Evolutionary conservation across 2,329 filamentous ascomycete species (phyloP), one percentile per base, ranked within the genome.

Genomic region (Monosporascus sp.): DNA sequence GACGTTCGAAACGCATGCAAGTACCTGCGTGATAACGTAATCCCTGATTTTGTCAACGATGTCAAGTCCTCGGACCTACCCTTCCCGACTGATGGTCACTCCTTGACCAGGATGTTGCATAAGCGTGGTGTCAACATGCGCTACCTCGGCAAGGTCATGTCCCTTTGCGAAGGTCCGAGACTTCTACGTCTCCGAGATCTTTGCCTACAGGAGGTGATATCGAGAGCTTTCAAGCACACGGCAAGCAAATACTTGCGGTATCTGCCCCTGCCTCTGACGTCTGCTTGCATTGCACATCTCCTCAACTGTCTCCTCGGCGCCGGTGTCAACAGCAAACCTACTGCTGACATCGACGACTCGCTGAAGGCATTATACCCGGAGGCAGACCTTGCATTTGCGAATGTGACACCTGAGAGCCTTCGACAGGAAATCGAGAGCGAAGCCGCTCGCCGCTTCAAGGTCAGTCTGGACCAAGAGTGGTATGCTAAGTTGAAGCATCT

Each of bases 1-100:
- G 89, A 95, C 53, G 93, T 99, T 49, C 87, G 90, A 58, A 84
- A 87, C 53, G 91, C 91, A 31, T 94, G 91, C 74, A 78, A 84
- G 51, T 91, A 88, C 70, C 79, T 99, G 49, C 84, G 84, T 8
- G 79, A 85, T 8, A 86, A 87, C 55, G 83, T 91, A 52, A 88
- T 99, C 59, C 91, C 93, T n/a, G 84, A 88, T 52, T 79, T 99
- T 53, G 74, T 97, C 54, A 85, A 87, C 57, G 93, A 99, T 65
- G 81, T 99, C 54, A 87, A 88, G 67, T 90, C 96, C 60, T 92
- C 91, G 7, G 93, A 99, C 62, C 87, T 96, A 60, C 94, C 93
- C 64, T 97, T 97, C 77, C 94, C 94, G 14, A 97, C 97, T 91
- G 95, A 99, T 64, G 94, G 94, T n/a, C 84, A 89, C 65, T 97